Evolutionary conservation across 805 yeast species (phyloP).

Genomic region (Spathaspora girioi): DNA sequence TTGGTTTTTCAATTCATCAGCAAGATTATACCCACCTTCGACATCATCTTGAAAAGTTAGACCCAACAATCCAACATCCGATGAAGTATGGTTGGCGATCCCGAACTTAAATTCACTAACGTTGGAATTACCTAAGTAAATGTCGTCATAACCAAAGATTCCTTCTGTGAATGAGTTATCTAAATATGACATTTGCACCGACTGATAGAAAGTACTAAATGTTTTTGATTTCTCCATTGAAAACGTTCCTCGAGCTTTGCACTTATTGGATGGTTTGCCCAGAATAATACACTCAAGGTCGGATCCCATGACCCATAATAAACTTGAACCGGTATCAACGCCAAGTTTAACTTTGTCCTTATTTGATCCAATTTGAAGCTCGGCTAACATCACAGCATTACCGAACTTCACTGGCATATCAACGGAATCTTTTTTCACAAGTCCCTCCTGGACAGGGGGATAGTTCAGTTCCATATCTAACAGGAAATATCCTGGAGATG

Average conservation of each 20-base stretch:
- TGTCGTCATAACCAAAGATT: constrained; percentile 59
- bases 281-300: constrained; percentile 6
- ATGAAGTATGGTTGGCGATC: not conserved
- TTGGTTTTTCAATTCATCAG: constrained; percentile 14
- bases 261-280: constrained; percentile 10
- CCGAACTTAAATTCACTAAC: constrained; percentile 14
- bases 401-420: constrained; percentile 18
- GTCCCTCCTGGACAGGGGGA: not conserved
- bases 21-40: constrained; percentile 22
- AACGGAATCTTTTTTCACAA: not conserved
- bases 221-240: constrained; percentile 35
- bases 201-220: constrained; percentile 31
- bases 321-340: constrained; percentile 41
- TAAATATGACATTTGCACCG: constrained; percentile 45
- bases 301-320: constrained; percentile 30
- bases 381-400: constrained; percentile 24
- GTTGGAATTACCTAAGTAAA: constrained; percentile 49
- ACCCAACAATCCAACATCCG: not conserved
- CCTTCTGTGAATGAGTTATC: constrained; percentile 49
- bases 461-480: not conserved
- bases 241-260: constrained; percentile 48
- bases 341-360: constrained; percentile 24
- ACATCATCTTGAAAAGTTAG: constrained; percentile 4
- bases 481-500: not conserved
- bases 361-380: constrained; percentile 25